Conservation (phyloP, 1,139 yeast genomes). For the Trichomonascaceae sp. region DNA sequence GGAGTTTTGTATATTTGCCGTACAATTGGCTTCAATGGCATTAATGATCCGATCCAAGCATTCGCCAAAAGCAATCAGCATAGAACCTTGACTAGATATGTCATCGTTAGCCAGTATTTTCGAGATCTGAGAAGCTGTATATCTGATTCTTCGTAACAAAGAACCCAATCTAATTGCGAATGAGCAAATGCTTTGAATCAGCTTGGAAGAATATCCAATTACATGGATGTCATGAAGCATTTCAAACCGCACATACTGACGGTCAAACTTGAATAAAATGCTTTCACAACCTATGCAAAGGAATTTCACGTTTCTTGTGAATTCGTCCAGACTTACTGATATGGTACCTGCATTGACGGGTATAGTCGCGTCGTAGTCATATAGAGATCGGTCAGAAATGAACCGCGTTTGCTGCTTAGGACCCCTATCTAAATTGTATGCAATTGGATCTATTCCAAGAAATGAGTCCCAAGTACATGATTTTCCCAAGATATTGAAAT, state of each 20-base stretch:
- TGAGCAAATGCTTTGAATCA: slow-evolving; percentile 15
- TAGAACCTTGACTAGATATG: slow-evolving; percentile 16
- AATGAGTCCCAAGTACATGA: slow-evolving; percentile 18
- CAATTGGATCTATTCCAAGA: slow-evolving; percentile 5
- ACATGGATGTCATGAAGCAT: slow-evolving; percentile 14
- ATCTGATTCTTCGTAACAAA: slow-evolving; percentile 22
- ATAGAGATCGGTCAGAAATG: slow-evolving; percentile 7
- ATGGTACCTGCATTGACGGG: neutral
- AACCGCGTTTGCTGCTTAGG: slow-evolving; percentile 6
- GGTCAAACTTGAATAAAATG: slow-evolving; percentile 16
- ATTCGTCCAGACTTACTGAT: slow-evolving; percentile 6
- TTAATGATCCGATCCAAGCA: slow-evolving; percentile 23
- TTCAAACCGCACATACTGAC: slow-evolving; percentile 15
- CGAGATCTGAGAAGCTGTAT: slow-evolving; percentile 19
- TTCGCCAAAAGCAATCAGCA: slow-evolving; percentile 27
- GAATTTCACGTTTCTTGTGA: slow-evolving; percentile 15
- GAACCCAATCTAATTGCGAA: slow-evolving; percentile 25
- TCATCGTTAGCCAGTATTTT: slow-evolving; percentile 5
- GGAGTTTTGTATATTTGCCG: slow-evolving; percentile 1
- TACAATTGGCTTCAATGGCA: slow-evolving; percentile 14
- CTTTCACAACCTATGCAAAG: slow-evolving; percentile 21
- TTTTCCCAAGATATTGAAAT: neutral
- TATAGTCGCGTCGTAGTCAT: slow-evolving; percentile 8
- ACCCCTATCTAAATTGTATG: neutral
- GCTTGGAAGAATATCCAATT: slow-evolving; percentile 18